Conservation (phyloP, 2,329 filamentous ascomycete species). For the Pezicula radicicola region DNA sequence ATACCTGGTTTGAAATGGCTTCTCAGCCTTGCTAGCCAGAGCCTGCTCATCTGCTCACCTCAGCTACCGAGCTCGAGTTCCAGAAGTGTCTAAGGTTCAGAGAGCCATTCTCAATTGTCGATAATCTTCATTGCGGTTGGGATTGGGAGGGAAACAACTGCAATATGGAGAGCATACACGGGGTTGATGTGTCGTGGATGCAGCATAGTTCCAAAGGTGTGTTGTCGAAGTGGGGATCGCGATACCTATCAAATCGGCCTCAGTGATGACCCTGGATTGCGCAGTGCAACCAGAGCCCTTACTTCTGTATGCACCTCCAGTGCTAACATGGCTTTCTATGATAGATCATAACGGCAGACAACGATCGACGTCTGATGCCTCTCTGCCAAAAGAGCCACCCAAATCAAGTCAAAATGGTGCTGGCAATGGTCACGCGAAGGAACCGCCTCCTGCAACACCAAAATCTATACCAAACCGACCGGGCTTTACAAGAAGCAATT, state of each 20-base stretch:
- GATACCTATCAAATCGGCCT: not conserved
- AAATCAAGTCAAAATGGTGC: constrained; percentile 14
- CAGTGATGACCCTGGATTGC: not conserved
- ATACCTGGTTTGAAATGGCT: not conserved
- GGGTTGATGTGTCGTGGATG: constrained; percentile 31
- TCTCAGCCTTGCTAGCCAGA: constrained; percentile 2
- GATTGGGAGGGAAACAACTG: not conserved
- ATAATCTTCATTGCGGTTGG: not conserved
- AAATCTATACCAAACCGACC: constrained; percentile 22
- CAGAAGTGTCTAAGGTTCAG: not conserved
- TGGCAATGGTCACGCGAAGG: constrained; percentile 10
- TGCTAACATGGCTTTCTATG: constrained; percentile 2
- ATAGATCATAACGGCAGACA: constrained; percentile 7
- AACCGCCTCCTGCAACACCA: constrained; percentile 8
- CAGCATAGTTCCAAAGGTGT: constrained; percentile 23
- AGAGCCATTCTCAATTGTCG: not conserved
- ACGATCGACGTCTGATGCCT: not conserved
- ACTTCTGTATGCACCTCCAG: not conserved
- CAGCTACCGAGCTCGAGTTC: not conserved
- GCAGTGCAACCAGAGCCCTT: constrained; percentile 3
- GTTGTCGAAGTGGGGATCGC: constrained; percentile 3
- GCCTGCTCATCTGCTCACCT: not conserved
- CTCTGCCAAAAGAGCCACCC: constrained; percentile 7
- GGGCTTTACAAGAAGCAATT: constrained; percentile 17
- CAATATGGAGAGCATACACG: constrained; percentile 29